Evolutionary conservation across 2,329 filamentous ascomycete genomes (phyloP), one percentile per base, ranked within the genome.

Genomic region (Cyphellophora attinorum): DNA sequence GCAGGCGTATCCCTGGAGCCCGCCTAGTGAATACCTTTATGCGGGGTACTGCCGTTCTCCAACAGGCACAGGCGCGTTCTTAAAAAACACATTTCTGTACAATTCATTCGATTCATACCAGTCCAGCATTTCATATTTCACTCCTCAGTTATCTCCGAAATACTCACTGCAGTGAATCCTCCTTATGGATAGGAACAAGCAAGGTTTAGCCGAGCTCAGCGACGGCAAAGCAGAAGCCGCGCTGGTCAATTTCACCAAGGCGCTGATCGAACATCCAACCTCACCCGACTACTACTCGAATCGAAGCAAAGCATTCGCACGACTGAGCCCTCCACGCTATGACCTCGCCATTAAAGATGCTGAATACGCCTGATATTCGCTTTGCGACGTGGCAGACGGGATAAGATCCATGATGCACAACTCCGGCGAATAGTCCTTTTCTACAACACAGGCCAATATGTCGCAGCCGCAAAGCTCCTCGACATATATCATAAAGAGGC

Each of bases 201-300:
- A 8, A 8, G 21, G 21, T 25, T n/a, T 25, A 8, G 21, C 21
- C 8, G 8, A 8, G 21, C 21, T 25, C 8, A n/a, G n/a, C 21
- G n/a, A 25, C 8, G 70, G 70, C 33, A 70, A 88, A 40, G 89
- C 76, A 57, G 61, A 69, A 4, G 65, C 69, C 30, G 86, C 84
- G 29, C 73, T 94, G 47, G 56, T 64, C 21, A 71, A 78, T 48
- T 80, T 81, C 44, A 81, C 80, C 5, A 58, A 64, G 25, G 85
- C 84, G 5, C 65, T 93, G 16, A 49, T 58, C 19, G 61, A 74
- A 41, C 67, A 67, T 10, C 76, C 79, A 0, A 65, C 65, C 25
- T 85, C 83, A 3, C 81, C 85, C 1, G 62, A 72, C 31, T 95
- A 91, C 74, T 80, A 89, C 42, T 74, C 91, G 43, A 77, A 81